Percentiles rank a stretch among this genome's conserved stretches.
Conservation (phyloP, 352 stramenopile species). For the Blastocystis sp. region DNA sequence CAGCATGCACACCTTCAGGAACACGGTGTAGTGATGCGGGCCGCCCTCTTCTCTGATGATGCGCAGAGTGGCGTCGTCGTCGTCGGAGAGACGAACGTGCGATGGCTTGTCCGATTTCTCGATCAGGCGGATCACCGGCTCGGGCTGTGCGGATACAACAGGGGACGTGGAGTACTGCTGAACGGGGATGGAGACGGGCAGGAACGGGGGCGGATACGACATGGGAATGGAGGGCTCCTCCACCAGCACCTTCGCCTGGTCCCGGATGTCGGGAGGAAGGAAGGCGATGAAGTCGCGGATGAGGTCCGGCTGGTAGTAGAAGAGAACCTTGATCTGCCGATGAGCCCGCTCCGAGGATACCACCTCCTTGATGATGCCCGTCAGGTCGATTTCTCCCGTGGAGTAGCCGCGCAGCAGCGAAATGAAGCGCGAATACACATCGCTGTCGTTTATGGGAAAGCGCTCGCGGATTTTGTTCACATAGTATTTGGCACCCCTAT, state of each 20-base stretch:
- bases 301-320: constrained; percentile 31
- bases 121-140: too few relatives aligned
- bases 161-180: too few relatives aligned
- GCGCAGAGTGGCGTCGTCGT: too few relatives aligned
- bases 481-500: constrained; percentile 22
- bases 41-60: too few relatives aligned
- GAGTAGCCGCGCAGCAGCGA: constrained; percentile 19
- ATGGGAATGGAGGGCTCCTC: neutral
- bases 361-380: neutral
- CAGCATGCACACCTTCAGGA: too few relatives aligned
- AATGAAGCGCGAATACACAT: constrained; percentile 38
- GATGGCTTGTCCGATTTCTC: too few relatives aligned
- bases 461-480: constrained; percentile 24
- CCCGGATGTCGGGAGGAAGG: constrained; percentile 12
- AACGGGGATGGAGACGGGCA: neutral
- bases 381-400: neutral
- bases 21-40: too few relatives aligned
- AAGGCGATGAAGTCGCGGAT: constrained; percentile 33
- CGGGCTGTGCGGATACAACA: too few relatives aligned
- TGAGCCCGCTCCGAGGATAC: neutral
- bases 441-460: constrained; percentile 2
- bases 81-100: too few relatives aligned
- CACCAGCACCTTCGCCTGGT: neutral
- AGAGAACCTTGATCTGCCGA: neutral
- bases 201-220: neutral